phyloP scores from a whole-genome alignment of 2,329 filamentous ascomycete genomes.

The Didymella keratinophila region DNA sequence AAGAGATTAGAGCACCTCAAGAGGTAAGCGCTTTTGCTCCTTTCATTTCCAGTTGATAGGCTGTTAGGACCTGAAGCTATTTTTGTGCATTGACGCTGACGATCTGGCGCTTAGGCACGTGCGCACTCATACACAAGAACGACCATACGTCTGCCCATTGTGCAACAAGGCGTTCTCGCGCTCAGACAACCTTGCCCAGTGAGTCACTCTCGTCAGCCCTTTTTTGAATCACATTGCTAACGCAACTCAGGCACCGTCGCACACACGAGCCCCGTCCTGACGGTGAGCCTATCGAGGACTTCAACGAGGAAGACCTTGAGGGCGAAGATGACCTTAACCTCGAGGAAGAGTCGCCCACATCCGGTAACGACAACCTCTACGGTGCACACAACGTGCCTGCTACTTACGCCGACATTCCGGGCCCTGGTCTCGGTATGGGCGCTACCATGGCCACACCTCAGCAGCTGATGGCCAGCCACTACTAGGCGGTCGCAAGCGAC shows the following conservation, averaged over 20 bases:
- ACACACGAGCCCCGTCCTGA: constrained; percentile 82
- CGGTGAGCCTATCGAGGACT: constrained; percentile 66
- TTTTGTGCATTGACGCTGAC: constrained; percentile 57
- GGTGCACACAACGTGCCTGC: constrained; percentile 39
- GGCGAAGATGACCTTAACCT: constrained; percentile 86
- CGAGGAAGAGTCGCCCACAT: constrained; percentile 78
- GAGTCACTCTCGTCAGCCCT: constrained; percentile 51
- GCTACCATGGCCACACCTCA: constrained; percentile 54
- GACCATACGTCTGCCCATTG: constrained; percentile 95
- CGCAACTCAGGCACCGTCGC: constrained; percentile 65
- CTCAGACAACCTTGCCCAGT: constrained; percentile 99
- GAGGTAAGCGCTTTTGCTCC: constrained; percentile 73
- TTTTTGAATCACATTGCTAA: constrained; percentile 43
- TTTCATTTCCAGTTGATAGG: constrained; percentile 24
- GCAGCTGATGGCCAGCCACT: constrained; percentile 56
- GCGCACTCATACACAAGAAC: constrained; percentile 98
- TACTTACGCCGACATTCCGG: constrained; percentile 48
- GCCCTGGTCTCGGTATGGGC: constrained; percentile 44
- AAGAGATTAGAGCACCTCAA: constrained; percentile 99
- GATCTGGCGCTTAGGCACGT: constrained; percentile 77
- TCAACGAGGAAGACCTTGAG: constrained; percentile 85
- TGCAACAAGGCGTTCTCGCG: constrained; percentile 99
- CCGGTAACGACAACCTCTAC: constrained; percentile 67
- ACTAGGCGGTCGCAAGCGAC: constrained; percentile 37
- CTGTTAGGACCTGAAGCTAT: constrained; percentile 21